Base-by-base conservation (phyloP, 1,284 basidiomycete genomes). In the Microbotryum intermedium region DNA sequence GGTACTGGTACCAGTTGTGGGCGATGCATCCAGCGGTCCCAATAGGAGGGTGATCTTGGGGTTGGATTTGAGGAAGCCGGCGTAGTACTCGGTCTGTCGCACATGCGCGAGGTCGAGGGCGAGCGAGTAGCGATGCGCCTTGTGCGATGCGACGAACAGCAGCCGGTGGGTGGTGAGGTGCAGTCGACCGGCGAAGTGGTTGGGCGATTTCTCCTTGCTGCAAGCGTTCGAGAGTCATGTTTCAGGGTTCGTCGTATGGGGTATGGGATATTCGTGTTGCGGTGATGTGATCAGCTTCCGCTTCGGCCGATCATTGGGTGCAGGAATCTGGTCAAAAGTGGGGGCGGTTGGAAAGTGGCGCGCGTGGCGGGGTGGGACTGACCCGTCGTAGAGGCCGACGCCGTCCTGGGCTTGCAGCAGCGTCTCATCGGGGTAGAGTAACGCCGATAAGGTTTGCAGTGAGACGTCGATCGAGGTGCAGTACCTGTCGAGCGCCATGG, bases 361-460 rank as follows among this genome's bases (percentile, higher is more conserved):
- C n/a, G n/a, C n/a, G n/a, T n/a, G 50, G 45, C 50, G 29, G 45
- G 18, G 45, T 49, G 52, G 30, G 50, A 76, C 84, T 69, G 74
- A 92, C 90, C 88, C 88, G 70, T 91, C 86, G 72, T 95, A 95
- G 60, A 95, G 84, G 2, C 91, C 91, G 6, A 94, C 85, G 49
- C 77, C 77, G 50, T 89, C 85, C 73, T 90, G 88, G 43, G 80
- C 83, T 4, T 82, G 79, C 4, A 88, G 76, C 50, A 88, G 77
- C 47, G 83, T 82, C 74, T 95, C 91, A 59, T 90, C 87, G 8
- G 82, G 78, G 68, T 88, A 72, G 21, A 73, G 64, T 11, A 65
- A 69, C 9, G 68, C 71, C 1, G 57, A 60, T 18, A 72, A 52
- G 4, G 68, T 68, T 20, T 63, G 43, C 30, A 53, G 43, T 0